Base-by-base conservation (phyloP, 2,329 filamentous ascomycete species). In the Hypoxylon sp. region DNA sequence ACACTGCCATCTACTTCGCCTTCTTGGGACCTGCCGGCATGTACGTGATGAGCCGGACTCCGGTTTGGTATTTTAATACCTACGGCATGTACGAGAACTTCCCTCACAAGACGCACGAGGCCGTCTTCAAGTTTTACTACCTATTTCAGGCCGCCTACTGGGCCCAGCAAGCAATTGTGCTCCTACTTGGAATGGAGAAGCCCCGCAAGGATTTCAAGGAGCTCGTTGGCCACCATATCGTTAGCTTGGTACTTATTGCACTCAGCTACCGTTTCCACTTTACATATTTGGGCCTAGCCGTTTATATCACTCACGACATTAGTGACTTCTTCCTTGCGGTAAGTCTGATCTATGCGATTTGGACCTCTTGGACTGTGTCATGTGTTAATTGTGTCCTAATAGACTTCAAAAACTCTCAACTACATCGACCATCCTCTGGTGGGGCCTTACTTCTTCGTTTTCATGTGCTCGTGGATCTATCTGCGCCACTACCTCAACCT, bases 241-340 rank as follows among this genome's bases (percentile, higher is more conserved):
- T 97, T 77, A 96, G 93, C 19, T 82, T 98, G 64, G 83, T 90
- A 19, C 85, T 98, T 73, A 97, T 98, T 71, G 90, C 81, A 63
- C 82, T 95, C 75, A 96, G 92, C 82, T 98, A 97, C 81, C 89
- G 93, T 66, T 98, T 97, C 84, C 94, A 98, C 81, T 98, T 97
- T 79, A 96, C 94, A 19, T 95, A 97, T 80, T 96, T 98, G 78
- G 94, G 94, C 25, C 81, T 97, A 59, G 92, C 93, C 19, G 93
- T 98, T 32, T 98, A 97, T 80, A 93, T 96, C 67, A 97, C 94
- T 8, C 93, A 97, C 79, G 94, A 98, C 76, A 92, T 97, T 67
- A 94, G 90, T 65, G 94, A 97, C 79, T 97, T 97, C 81, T 97
- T 97, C 87, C 86, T 97, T 46, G 94, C 95, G 37, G 92, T 94